Base-by-base conservation (phyloP, 2,329 filamentous ascomycete genomes). In the Fusarium sp. region DNA sequence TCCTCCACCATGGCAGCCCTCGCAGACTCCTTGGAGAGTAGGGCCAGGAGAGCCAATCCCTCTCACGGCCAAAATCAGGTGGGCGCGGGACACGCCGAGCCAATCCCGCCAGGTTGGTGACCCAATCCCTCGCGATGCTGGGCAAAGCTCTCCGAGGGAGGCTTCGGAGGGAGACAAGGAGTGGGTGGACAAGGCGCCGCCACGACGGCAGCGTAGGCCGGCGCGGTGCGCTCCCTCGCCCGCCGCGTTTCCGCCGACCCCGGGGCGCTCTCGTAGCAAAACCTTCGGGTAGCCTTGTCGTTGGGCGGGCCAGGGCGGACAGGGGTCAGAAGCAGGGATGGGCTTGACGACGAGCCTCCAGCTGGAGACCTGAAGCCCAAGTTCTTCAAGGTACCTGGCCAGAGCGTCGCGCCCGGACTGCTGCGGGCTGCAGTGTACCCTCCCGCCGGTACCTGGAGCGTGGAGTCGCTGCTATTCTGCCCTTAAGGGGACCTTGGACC, bases 201-300 rank as follows among this genome's bases (percentile, higher is more conserved):
- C 73, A 75, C 72, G 73, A 74, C 73, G 71, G 68, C 71, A 76
- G 69, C 70, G 75, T 53, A 73, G 66, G 63, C 57, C 71, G 67
- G 72, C 68, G 66, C 69, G 65, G 71, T 63, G 70, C 65, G 68
- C 54, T 66, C 62, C 58, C 66, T 71, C 60, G 43, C 59, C 46
- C 28, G 48, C 48, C 55, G 50, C 62, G 47, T 36, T 16, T 27
- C 44, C 34, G 46, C 37, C 16, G 34, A 66, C 73, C 63, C 70
- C 73, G 53, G 52, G 70, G 72, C 50, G 70, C 62, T 61, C 44
- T 47, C 61, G 66, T 73, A 73, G 54, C 58, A 70, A 73, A 73
- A 75, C 59, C 61, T 67, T 73, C 72, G 66, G 57, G 62, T 67
- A 75, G 73, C 73, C 72, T 72, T 75, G 73, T 75, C 63, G 64